These are phyloP conservation scores for Magnolia changhungtana DNA, from an alignment of 164 flowering plant genomes.

Conservation along the genomic window DNA sequence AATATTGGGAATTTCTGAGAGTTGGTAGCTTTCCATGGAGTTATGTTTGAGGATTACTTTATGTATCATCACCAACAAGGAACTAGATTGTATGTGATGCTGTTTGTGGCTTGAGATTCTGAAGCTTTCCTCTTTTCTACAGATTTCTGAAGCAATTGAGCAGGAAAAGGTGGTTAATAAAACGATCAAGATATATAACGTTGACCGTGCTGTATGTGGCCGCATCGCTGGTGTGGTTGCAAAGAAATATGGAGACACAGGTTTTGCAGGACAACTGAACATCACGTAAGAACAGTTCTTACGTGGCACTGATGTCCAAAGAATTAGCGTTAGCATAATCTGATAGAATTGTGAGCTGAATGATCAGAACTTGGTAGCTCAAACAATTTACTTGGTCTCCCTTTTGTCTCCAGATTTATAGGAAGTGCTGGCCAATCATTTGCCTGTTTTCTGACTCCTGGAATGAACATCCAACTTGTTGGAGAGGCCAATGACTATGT, in stretches of 20 bases:
- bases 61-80: not conserved
- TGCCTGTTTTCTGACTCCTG: conserved; percentile 89
- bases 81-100: not conserved
- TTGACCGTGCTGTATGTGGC: conserved; percentile 96
- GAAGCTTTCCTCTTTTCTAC: conserved; percentile 16
- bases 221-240: conserved; percentile 91
- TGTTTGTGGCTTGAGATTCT: not conserved
- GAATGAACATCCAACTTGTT: conserved; percentile 88
- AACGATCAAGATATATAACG: conserved; percentile 73
- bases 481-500: conserved; percentile 99
- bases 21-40: not conserved
- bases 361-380: not conserved
- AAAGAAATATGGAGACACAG: conserved; percentile 96
- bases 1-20: not conserved
- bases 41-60: not conserved
- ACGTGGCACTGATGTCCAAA: not conserved
- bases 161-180: conserved; percentile 71
- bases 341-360: conserved; percentile 4
- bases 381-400: not conserved
- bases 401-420: conserved; percentile 52
- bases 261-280: conserved; percentile 96
- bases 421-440: conserved; percentile 99
- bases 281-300: conserved; percentile 55
- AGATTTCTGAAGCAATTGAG: conserved; percentile 86
- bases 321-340: not conserved